Conservation (phyloP, 2,329 filamentous ascomycete species). For the Uncinocarpus reesii region DNA sequence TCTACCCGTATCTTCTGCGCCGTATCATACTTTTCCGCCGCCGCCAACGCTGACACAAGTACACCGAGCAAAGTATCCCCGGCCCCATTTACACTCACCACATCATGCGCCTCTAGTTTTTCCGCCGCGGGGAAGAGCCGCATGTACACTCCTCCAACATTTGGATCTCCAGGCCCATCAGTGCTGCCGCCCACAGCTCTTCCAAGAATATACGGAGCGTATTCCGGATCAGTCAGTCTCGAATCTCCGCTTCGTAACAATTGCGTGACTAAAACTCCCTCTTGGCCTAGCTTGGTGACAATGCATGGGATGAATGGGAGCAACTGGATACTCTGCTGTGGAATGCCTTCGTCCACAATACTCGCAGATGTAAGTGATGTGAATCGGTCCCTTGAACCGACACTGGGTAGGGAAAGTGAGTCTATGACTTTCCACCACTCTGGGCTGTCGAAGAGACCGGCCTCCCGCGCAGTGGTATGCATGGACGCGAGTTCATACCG, state of each 20-base stretch:
- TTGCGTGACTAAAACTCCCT: constrained; percentile 65
- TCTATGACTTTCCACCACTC: constrained; percentile 76
- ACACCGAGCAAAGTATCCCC: constrained; percentile 89
- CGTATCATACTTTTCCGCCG: constrained; percentile 31
- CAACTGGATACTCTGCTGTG: constrained; percentile 72
- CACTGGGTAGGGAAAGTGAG: constrained; percentile 61
- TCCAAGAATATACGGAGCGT: constrained; percentile 61
- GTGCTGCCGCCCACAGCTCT: constrained; percentile 37
- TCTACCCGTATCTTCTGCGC: constrained; percentile 41
- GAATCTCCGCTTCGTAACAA: constrained; percentile 59
- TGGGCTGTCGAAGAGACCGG: constrained; percentile 56
- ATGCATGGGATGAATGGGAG: constrained; percentile 80
- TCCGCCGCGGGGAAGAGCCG: constrained; percentile 58
- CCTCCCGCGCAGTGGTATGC: constrained; percentile 57
- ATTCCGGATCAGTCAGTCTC: constrained; percentile 51
- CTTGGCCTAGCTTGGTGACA: constrained; percentile 67
- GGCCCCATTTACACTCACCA: constrained; percentile 86
- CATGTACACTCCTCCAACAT: constrained; percentile 78
- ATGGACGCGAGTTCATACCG: constrained; percentile 69
- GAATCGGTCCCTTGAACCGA: constrained; percentile 60
- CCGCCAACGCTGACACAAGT: constrained; percentile 65
- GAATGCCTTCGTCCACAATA: constrained; percentile 69
- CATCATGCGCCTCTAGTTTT: constrained; percentile 48
- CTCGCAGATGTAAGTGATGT: constrained; percentile 54
- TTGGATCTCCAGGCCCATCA: constrained; percentile 20